Evolutionary conservation across 2,329 filamentous ascomycete species (phyloP).

Genomic region (Geosmithia morbida): DNA sequence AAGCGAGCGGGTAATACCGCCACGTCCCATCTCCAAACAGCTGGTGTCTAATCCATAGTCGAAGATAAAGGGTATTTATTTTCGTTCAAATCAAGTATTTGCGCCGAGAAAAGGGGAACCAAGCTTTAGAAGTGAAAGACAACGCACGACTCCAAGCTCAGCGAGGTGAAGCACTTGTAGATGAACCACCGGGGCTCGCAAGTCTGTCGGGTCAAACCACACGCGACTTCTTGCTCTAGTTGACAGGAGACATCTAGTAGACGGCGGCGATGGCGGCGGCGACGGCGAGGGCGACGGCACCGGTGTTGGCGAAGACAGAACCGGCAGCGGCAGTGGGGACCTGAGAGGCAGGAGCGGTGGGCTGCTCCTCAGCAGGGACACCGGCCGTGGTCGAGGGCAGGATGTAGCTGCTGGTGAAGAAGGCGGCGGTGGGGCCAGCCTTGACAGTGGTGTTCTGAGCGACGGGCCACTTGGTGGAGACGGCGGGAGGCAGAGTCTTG

Average conservation of each 20-base stretch:
- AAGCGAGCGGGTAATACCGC: too few species aligned
- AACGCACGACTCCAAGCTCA: too few species aligned
- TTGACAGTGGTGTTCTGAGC: slow-evolving; percentile 10
- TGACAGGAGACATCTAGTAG: slow-evolving; percentile 9
- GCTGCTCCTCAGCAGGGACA: background rate
- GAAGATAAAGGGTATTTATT: background rate
- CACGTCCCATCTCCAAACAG: background rate
- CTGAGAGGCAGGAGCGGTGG: background rate
- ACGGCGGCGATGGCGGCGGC: slow-evolving; percentile 24
- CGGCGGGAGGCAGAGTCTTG: background rate
- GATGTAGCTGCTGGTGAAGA: slow-evolving; percentile 5
- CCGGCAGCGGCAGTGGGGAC: slow-evolving; percentile 15
- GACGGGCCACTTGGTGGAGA: slow-evolving; percentile 4
- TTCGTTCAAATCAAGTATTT: background rate
- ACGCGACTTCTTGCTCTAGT: background rate
- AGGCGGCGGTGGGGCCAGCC: slow-evolving; percentile 10
- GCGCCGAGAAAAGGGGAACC: background rate
- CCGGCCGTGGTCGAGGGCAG: slow-evolving; percentile 1
- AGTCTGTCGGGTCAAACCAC: too few species aligned
- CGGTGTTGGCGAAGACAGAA: slow-evolving; percentile 21
- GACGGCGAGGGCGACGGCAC: slow-evolving; percentile 22
- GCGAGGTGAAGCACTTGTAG: background rate
- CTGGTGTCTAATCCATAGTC: background rate
- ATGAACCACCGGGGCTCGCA: background rate
- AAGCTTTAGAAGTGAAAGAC: background rate